Conservation (phyloP, 345 rosid genomes). For the Brassica rapa region DNA sequence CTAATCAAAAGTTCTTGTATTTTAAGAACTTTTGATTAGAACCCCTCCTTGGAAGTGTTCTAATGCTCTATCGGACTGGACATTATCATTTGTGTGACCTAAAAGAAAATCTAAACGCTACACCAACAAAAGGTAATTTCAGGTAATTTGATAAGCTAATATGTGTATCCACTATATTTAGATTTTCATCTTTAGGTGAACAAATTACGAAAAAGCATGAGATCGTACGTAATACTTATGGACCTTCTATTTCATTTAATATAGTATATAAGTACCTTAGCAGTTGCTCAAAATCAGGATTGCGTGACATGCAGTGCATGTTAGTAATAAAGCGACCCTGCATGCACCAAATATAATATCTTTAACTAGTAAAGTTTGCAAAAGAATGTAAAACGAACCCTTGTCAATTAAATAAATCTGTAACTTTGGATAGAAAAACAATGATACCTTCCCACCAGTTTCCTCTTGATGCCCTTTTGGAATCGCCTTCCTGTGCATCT, state of each 20-base stretch:
- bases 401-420: background rate
- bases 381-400: constrained; percentile 13
- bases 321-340: constrained; percentile 65
- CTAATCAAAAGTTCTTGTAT: no score
- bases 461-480: constrained; percentile 74
- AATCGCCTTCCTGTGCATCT: constrained; percentile 56
- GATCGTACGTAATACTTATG: background rate
- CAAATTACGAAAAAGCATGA: background rate
- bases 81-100: background rate
- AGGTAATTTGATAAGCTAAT: background rate
- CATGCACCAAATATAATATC: constrained; percentile 7
- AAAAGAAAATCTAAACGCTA: background rate
- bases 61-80: background rate
- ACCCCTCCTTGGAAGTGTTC: no score
- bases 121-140: constrained; percentile 3
- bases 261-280: constrained; percentile 4
- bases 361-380: background rate
- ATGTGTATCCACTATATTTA: background rate
- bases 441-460: constrained; percentile 94
- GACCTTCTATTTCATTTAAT: background rate
- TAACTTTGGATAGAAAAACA: background rate
- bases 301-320: background rate
- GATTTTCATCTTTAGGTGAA: background rate
- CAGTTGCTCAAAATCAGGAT: constrained; percentile 5
- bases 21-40: no score